These are phyloP conservation scores for Boletus sp. DNA, from an alignment of 768 basidiomycete genomes.

Conservation along the genomic window DNA sequence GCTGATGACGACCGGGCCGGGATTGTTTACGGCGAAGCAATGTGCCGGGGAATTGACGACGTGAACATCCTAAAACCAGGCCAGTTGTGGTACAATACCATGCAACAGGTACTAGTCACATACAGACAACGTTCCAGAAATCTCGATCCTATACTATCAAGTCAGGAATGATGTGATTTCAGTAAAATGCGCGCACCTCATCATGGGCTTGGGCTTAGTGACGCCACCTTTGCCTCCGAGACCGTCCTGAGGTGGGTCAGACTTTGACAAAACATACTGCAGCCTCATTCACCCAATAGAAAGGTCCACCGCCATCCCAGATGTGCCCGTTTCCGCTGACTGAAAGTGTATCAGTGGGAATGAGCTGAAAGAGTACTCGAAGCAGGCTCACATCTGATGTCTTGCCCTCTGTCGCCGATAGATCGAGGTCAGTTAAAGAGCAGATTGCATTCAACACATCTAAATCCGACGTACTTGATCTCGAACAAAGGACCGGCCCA, in stretches of 20 bases:
- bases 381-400: conserved; percentile 45
- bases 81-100: not conserved
- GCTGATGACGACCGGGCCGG: conserved; percentile 39
- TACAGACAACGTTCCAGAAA: conserved; percentile 41
- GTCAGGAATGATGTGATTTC: not conserved
- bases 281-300: conserved; percentile 38
- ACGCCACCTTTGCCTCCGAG: conserved; percentile 11
- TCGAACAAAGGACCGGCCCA: conserved; percentile 58
- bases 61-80: conserved; percentile 29
- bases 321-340: conserved; percentile 42
- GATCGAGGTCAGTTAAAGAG: not conserved
- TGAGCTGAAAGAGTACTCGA: not conserved
- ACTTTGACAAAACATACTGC: not conserved
- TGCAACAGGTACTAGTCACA: conserved; percentile 2
- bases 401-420: conserved; percentile 38
- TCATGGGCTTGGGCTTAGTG: conserved; percentile 38
- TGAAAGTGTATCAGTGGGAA: conserved; percentile 1
- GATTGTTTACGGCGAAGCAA: conserved; percentile 30
- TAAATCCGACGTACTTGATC: conserved; percentile 38
- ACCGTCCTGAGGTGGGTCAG: conserved; percentile 25
- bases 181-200: conserved; percentile 29
- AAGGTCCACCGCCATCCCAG: conserved; percentile 44
- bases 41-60: conserved; percentile 42
- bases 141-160: conserved; percentile 30
- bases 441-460: not conserved